Percentiles rank a stretch among this genome's conserved stretches.
phyloP scores from a whole-genome alignment of 2,329 filamentous ascomycete species.

The Clarireedia sp. region DNA sequence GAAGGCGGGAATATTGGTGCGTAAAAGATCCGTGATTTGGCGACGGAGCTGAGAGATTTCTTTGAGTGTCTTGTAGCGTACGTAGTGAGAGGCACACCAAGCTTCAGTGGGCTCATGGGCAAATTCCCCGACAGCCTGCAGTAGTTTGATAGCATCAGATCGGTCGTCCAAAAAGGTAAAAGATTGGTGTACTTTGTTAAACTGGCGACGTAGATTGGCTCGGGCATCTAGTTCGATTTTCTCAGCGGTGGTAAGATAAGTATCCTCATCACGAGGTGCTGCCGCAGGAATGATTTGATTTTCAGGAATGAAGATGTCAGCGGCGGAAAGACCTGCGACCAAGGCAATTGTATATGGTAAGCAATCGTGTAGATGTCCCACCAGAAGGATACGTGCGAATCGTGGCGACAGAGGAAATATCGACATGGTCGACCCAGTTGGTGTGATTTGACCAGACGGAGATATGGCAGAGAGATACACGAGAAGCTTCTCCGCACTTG shows the following conservation, averaged over 20 bases:
- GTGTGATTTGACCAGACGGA: slow-evolving; percentile 64
- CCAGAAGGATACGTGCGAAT: slow-evolving; percentile 84
- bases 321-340: slow-evolving; percentile 80
- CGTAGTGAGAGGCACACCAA: slow-evolving; percentile 78
- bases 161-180: slow-evolving; percentile 75
- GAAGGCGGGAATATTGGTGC: slow-evolving; percentile 62
- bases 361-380: slow-evolving; percentile 76
- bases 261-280: slow-evolving; percentile 41
- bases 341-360: slow-evolving; percentile 80
- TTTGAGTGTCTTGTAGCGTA: slow-evolving; percentile 77
- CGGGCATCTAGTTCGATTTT: slow-evolving; percentile 63
- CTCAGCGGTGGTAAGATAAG: slow-evolving; percentile 55
- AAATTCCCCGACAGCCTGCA: slow-evolving; percentile 83
- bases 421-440: slow-evolving; percentile 75
- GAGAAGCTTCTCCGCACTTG: slow-evolving; percentile 78
- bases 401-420: slow-evolving; percentile 85
- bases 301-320: slow-evolving; percentile 80
- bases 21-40: slow-evolving; percentile 77
- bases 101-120: slow-evolving; percentile 62
- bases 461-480: slow-evolving; percentile 78
- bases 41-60: slow-evolving; percentile 76
- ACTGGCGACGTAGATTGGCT: slow-evolving; percentile 52
- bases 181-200: slow-evolving; percentile 65
- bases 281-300: slow-evolving; percentile 61
- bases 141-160: slow-evolving; percentile 82